A percentile compares a stretch with the other conserved stretches of the same genome.
phyloP scores from a whole-genome alignment of 129 eudicot species.

The Daucus carota region DNA sequence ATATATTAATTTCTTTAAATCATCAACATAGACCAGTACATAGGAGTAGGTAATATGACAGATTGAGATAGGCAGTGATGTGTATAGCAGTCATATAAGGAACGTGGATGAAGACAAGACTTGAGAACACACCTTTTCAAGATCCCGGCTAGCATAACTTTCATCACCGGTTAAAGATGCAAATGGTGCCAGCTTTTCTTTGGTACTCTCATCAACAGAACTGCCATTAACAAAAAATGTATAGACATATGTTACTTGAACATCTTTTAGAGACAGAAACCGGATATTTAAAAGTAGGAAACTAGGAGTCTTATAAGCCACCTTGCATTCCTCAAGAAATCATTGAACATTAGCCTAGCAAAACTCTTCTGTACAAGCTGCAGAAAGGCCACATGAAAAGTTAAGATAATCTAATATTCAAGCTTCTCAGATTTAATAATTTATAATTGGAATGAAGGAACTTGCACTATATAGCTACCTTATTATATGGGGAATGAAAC shows the following conservation, averaged over 20 bases:
- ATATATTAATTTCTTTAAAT: too few relatives aligned
- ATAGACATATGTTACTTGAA: neutral
- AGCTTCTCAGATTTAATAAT: neutral
- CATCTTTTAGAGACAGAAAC: neutral
- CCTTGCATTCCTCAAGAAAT: conserved; percentile 79
- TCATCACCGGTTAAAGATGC: conserved; percentile 62
- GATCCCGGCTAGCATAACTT: conserved; percentile 94
- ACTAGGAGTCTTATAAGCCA: conserved; percentile 6
- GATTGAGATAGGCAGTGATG: neutral
- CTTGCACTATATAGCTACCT: conserved; percentile 36
- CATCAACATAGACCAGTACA: too few relatives aligned
- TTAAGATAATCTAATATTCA: conserved; percentile 10
- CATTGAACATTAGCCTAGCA: conserved; percentile 72
- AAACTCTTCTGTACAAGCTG: conserved; percentile 99
- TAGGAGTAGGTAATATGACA: neutral
- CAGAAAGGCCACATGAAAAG: conserved; percentile 26
- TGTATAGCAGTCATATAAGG: neutral
- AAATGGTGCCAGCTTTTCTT: conserved; percentile 74
- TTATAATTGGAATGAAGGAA: neutral
- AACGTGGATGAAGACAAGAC: neutral
- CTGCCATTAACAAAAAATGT: conserved; percentile 28
- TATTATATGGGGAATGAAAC: conserved; percentile 98
- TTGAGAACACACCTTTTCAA: conserved; percentile 66
- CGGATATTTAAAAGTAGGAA: neutral
- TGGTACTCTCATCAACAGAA: conserved; percentile 73